Evolutionary conservation across 257 asterid genomes (phyloP), one percentile per base, ranked within the genome.

Genomic region (Rauvolfia tetraphylla): DNA sequence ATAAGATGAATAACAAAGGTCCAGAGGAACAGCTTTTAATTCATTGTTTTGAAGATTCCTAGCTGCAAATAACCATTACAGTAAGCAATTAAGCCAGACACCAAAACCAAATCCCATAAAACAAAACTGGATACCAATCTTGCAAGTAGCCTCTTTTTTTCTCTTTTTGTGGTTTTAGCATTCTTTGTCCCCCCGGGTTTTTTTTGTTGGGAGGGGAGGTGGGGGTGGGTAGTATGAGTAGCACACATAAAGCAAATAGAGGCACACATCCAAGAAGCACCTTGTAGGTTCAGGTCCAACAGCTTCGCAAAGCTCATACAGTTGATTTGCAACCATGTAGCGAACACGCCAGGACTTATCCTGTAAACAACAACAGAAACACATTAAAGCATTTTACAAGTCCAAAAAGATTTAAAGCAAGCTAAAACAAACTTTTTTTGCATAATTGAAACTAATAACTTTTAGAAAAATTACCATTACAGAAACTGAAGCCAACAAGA

Each of bases 291-390:
- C 99, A 75, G 95, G 96, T 77, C 98, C 99, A 65, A 95, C 99
- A 76, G 96, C 97, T 91, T 95, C 99, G 71, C 99, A 95, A 74
- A 95, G 92, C 86, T 95, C 99, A 69, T 95, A 95, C 83, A 95
- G 78, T 75, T 95, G 99, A 83, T 95, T 95, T 74, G 99, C 99
- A 77, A 95, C 99, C 99, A 95, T 92, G 85, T 92, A 95, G 25
- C 99, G 93, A 48, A 95, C 99, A 79, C 99, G 99, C 99, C 99
- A 95, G 67, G 99, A 95, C 83, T 95, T 95, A 81, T 95, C 99
- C 99, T 92, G 92, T 83, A 53, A 76, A 23, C 57, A n/a, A 31
- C 25, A 27, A 41, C 59, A 71, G 36, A 71, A 39, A 56, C 22
- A 25, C 0, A n/a, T 10, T 1, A 20, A 56, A 42, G 25, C 12